A percentile compares a stretch with the other conserved stretches of the same genome.
Evolutionary conservation across 768 basidiomycete species (phyloP).

Genomic region (Imleria badia): DNA sequence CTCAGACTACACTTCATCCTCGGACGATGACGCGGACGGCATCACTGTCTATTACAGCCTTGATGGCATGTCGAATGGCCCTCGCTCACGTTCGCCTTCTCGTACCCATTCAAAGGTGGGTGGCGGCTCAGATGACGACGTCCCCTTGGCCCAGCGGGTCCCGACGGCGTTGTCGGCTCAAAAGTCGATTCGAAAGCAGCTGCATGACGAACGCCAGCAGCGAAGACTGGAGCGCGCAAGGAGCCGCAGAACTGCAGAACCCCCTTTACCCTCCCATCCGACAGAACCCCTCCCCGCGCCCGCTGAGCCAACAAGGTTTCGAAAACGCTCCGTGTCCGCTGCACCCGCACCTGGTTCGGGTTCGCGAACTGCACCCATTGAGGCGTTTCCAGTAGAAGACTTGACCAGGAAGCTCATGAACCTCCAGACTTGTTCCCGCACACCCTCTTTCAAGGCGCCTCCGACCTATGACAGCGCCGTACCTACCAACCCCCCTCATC

Average conservation of each 20-base stretch:
- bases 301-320: conserved; percentile 39
- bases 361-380: conserved; percentile 36
- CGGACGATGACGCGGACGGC: conserved; percentile 46
- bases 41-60: conserved; percentile 44
- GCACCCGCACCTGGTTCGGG: conserved; percentile 18
- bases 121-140: conserved; percentile 64
- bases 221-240: conserved; percentile 49
- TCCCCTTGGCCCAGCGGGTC: conserved; percentile 80
- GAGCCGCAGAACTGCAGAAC: conserved; percentile 20
- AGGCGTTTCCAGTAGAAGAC: conserved; percentile 54
- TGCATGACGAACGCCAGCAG: conserved; percentile 64
- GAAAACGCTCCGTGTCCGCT: conserved; percentile 33
- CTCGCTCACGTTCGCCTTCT: conserved; percentile 23
- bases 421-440: conserved; percentile 38
- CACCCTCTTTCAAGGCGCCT: conserved; percentile 12
- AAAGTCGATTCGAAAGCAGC: conserved; percentile 70
- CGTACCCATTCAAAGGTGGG: conserved; percentile 20
- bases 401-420: conserved; percentile 56
- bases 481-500: conserved; percentile 8
- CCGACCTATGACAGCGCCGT: conserved; percentile 10
- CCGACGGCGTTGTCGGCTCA: conserved; percentile 84
- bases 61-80: conserved; percentile 35
- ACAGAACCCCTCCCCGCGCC: conserved; percentile 20
- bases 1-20: conserved; percentile 37
- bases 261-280: conserved; percentile 18